Percentiles rank a stretch among this genome's conserved stretches.
phyloP scores from a whole-genome alignment of 2,329 filamentous ascomycete species.

The Orbilia quercus region DNA sequence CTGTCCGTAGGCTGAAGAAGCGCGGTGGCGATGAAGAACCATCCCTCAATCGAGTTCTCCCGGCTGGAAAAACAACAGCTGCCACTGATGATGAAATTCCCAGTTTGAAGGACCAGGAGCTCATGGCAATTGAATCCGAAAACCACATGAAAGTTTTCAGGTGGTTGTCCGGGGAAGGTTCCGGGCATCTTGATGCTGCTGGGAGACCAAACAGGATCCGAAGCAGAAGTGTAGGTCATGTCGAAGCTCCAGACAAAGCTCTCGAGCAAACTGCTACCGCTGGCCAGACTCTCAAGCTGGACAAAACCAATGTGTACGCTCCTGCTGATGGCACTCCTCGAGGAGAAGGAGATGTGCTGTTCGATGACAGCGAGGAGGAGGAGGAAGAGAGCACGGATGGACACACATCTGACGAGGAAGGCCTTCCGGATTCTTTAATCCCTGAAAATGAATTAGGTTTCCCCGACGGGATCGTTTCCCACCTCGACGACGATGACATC shows the following conservation, averaged over 20 bases:
- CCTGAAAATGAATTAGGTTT: constrained; percentile 39
- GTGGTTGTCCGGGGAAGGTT: constrained; percentile 52
- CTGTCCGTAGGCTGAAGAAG: constrained; percentile 29
- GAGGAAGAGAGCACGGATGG: constrained; percentile 51
- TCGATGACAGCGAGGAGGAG: constrained; percentile 51
- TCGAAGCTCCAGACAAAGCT: constrained; percentile 11
- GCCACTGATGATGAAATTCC: constrained; percentile 49
- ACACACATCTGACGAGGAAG: constrained; percentile 50
- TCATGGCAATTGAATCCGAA: constrained; percentile 50
- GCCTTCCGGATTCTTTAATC: constrained; percentile 47
- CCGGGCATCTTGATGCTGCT: constrained; percentile 42
- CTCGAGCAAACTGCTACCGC: background rate
- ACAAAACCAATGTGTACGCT: constrained; percentile 26
- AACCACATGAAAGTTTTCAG: constrained; percentile 52
- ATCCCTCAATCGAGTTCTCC: constrained; percentile 43
- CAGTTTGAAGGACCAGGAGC: constrained; percentile 44
- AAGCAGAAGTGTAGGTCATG: constrained; percentile 44
- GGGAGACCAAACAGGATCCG: constrained; percentile 22
- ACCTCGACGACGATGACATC: constrained; percentile 45
- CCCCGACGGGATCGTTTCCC: constrained; percentile 44
- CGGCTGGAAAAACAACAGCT: constrained; percentile 12
- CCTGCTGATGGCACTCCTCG: constrained; percentile 48
- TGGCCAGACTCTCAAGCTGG: constrained; percentile 23
- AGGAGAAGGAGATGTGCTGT: constrained; percentile 51
- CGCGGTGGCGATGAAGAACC: constrained; percentile 32